Evolutionary conservation across 306 rosid species (phyloP).

Genomic region (Betula pendula): DNA sequence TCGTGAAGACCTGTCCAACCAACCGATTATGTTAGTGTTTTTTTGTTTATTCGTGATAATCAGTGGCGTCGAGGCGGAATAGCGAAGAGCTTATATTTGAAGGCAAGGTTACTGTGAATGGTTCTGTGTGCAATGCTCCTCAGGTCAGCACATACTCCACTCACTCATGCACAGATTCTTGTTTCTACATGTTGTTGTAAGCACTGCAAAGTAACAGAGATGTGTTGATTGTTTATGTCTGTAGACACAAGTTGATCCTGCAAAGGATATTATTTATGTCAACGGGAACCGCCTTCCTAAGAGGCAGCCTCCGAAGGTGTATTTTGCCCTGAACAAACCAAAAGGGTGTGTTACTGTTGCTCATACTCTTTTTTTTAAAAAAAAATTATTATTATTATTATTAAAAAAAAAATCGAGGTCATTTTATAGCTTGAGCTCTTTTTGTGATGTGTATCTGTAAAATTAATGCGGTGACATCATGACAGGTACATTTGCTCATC

Average conservation of each 20-base stretch:
- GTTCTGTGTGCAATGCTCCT: slow-evolving; percentile 80
- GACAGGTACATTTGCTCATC: slow-evolving; percentile 85
- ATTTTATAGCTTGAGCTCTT: slow-evolving; percentile 19
- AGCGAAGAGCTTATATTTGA: slow-evolving; percentile 89
- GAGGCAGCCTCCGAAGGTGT: slow-evolving; percentile 84
- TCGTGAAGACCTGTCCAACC: neutral
- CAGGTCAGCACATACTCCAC: slow-evolving; percentile 48
- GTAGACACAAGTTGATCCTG: slow-evolving; percentile 87
- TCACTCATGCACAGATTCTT: neutral
- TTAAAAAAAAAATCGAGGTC: neutral
- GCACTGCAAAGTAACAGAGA: neutral
- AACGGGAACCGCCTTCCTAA: slow-evolving; percentile 91
- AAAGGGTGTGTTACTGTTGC: slow-evolving; percentile 68
- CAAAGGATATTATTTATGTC: slow-evolving; percentile 80
- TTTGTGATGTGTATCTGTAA: neutral
- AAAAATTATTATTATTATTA: too few species aligned
- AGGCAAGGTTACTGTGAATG: slow-evolving; percentile 82
- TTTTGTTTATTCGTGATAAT: slow-evolving; percentile 12
- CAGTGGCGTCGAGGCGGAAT: slow-evolving; percentile 91
- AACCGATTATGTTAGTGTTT: neutral
- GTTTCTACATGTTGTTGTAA: neutral
- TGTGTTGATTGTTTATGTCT: slow-evolving; percentile 10
- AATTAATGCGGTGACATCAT: slow-evolving; percentile 17
- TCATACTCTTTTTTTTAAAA: neutral
- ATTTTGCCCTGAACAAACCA: slow-evolving; percentile 92